A percentile compares a stretch with the other conserved stretches of the same genome.
Evolutionary conservation across 495 filamentous ascomycete genomes (phyloP).

Genomic region (Aspergillus biplanus): DNA sequence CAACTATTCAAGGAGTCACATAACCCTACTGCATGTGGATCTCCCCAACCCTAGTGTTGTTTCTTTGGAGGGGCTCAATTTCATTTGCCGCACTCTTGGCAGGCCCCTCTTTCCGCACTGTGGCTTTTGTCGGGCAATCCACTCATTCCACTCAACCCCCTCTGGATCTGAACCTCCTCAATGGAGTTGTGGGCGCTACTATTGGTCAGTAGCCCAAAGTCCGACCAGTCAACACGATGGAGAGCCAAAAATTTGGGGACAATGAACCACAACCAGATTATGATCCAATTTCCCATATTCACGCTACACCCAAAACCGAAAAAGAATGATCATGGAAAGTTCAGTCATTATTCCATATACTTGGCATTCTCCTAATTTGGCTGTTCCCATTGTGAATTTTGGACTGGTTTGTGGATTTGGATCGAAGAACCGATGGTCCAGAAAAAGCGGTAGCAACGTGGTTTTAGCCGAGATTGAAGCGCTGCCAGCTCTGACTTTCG

Average conservation of each 20-base stretch:
- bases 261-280: slow-evolving; percentile 2
- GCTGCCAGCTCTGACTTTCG: neutral
- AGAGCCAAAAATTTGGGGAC: slow-evolving; percentile 11
- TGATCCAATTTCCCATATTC: neutral
- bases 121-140: neutral
- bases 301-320: slow-evolving; percentile 23
- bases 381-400: neutral
- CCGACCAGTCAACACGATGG: neutral
- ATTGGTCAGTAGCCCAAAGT: neutral
- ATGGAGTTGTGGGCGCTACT: neutral
- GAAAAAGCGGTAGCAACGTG: too few relatives aligned
- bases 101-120: neutral
- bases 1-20: too few relatives aligned
- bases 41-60: neutral
- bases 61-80: neutral
- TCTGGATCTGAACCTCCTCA: neutral
- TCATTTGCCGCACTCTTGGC: neutral
- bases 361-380: slow-evolving; percentile 13
- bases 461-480: neutral
- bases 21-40: neutral
- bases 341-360: slow-evolving; percentile 10
- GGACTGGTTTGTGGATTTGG: too few relatives aligned
- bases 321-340: slow-evolving; percentile 19
- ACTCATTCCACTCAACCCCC: neutral
- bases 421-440: too few relatives aligned